A percentile compares a stretch with the other conserved stretches of the same genome.
These are phyloP conservation scores for Iris macrosiphon DNA, from an alignment of 106 monocot genomes.

Conservation along the genomic window DNA sequence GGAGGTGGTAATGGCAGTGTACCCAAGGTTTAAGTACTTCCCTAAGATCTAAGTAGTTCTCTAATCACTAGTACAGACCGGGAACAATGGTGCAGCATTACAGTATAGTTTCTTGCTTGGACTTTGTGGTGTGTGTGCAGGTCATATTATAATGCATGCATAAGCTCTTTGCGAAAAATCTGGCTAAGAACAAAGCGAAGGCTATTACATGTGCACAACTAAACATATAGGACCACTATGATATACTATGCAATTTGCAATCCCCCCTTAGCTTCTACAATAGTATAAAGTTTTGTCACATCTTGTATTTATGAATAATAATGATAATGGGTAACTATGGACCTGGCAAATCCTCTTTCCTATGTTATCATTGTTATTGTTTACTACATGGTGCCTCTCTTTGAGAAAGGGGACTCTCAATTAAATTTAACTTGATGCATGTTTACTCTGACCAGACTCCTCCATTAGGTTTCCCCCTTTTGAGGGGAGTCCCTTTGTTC, in stretches of 20 bases:
- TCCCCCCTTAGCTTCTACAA: not conserved
- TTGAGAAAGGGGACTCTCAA: not conserved
- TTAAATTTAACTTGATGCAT: not conserved
- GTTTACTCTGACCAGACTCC: not conserved
- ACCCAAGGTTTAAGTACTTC: not conserved
- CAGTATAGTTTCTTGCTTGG: too few species aligned
- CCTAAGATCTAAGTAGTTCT: conserved; percentile 12
- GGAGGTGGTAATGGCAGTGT: too few species aligned
- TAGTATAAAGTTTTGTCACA: conserved; percentile 1
- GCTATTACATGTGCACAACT: conserved; percentile 4
- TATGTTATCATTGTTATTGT: not conserved
- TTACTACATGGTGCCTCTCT: not conserved
- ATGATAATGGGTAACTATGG: conserved; percentile 3
- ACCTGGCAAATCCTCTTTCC: not conserved
- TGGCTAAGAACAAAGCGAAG: conserved; percentile 3
- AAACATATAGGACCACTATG: not conserved
- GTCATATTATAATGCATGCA: conserved; percentile 2
- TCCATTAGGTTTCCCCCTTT: conserved; percentile 5
- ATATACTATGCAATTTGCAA: not conserved
- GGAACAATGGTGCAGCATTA: not conserved
- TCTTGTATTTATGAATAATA: not conserved
- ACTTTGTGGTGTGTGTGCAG: conserved; percentile 4
- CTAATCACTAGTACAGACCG: not conserved
- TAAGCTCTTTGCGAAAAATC: conserved; percentile 4
- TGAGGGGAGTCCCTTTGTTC: not conserved